Evolutionary conservation across 2,329 filamentous ascomycete genomes (phyloP), one percentile per base, ranked within the genome.

Genomic region (Phyllachora maydis): DNA sequence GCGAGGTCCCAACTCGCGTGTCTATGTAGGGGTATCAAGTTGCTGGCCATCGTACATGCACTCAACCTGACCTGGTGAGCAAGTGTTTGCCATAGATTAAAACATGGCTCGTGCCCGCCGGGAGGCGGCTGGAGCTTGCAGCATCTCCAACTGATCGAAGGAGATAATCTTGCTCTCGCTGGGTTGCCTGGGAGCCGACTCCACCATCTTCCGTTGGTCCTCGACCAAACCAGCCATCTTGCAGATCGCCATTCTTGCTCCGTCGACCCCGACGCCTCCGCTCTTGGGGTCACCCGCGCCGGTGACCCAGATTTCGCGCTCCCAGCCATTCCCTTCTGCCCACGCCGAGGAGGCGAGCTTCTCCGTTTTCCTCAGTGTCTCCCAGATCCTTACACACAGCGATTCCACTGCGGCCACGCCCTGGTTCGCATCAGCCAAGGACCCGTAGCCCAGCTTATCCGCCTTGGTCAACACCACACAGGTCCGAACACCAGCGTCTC

Each of bases 381-480:
- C 39, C 29, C 30, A 48, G 28, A 28, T 38, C 34, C 4, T 36
- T 30, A 42, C 43, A 47, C 11, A 46, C 35, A 4, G n/a, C n/a
- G n/a, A n/a, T n/a, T n/a, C n/a, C n/a, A n/a, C n/a, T n/a, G n/a
- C n/a, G n/a, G n/a, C n/a, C n/a, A n/a, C n/a, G n/a, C n/a, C n/a
- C n/a, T n/a, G n/a, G n/a, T n/a, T n/a, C n/a, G n/a, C n/a, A n/a
- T n/a, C n/a, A n/a, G n/a, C n/a, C n/a, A n/a, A n/a, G n/a, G 17
- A 16, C 14, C 16, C 25, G 11, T 30, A 30, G 34, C 39, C 32
- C 21, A 47, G 27, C 36, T 65, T 65, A 34, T 68, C 64, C 9
- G 55, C 58, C 40, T 66, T 66, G 8, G 64, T 68, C 23, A 69
- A 37, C 4, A 66, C 50, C 2, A 66, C 50, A 5, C 52, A 35